These are phyloP conservation scores for Puya raimondii DNA, from an alignment of 176 grass and related monocot species.

Conservation along the genomic window DNA sequence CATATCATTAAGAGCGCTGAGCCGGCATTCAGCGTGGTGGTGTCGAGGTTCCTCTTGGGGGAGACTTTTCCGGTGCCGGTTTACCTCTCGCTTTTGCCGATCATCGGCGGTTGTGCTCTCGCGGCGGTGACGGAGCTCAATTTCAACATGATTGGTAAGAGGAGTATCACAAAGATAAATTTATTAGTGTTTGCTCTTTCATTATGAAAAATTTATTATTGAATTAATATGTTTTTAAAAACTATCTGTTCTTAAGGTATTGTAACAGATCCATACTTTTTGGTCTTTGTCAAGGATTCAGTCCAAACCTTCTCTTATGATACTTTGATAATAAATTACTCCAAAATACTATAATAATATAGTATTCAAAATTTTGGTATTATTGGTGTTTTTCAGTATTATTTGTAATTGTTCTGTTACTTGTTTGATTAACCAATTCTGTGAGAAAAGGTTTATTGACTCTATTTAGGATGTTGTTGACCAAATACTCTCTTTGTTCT, in stretches of 20 bases:
- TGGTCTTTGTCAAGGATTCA: no score
- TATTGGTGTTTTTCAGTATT: no score
- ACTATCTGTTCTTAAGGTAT: background rate
- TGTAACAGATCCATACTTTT: no score
- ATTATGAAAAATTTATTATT: background rate
- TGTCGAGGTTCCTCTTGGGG: constrained; percentile 67
- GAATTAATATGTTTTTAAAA: background rate
- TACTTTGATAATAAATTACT: no score
- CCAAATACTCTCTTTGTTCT: no score
- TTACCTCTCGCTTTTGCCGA: constrained; percentile 77
- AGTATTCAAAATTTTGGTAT: no score
- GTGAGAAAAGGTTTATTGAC: no score
- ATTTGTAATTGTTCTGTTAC: no score
- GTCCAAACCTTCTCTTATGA: no score
- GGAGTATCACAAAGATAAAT: background rate
- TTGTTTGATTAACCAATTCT: no score
- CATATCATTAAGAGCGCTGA: constrained; percentile 98
- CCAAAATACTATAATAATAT: no score
- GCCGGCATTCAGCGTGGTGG: constrained; percentile 85
- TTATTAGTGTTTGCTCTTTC: background rate
- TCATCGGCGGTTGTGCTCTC: constrained; percentile 85
- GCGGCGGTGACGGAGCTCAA: constrained; percentile 87
- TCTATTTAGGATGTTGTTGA: no score
- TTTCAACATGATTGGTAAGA: constrained; percentile 83
- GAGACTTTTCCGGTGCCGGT: constrained; percentile 62